Evolutionary conservation across 139 green algal genomes (phyloP).

Genomic region (Raphidocelis subcapitata): DNA sequence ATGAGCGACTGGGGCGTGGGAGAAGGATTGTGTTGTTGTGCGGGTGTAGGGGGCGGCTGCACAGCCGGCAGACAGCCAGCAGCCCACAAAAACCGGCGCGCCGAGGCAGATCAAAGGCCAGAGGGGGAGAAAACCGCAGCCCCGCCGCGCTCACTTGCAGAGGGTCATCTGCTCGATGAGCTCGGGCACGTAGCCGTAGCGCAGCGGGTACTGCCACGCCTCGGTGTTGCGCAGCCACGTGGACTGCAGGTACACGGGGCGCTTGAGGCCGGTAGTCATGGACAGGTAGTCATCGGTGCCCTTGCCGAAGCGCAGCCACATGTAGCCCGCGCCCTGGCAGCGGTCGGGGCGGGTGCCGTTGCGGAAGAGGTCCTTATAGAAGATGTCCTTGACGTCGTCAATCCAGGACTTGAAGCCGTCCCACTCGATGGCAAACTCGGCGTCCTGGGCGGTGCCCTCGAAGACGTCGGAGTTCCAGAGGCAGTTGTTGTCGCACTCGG

Average conservation of each 20-base stretch:
- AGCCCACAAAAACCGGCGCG: too few species aligned
- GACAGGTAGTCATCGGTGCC: constrained; percentile 1
- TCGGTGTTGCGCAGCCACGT: constrained; percentile 20
- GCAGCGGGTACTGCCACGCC: constrained; percentile 1
- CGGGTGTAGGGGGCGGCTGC: too few species aligned
- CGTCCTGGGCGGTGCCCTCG: constrained; percentile 18
- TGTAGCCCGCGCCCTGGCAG: constrained; percentile 15
- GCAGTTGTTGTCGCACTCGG: constrained; percentile 3
- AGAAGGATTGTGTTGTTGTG: too few species aligned
- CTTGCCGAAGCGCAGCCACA: constrained; percentile 17
- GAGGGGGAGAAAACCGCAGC: background rate
- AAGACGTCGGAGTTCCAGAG: background rate
- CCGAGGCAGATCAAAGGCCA: too few species aligned
- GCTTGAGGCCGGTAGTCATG: constrained; percentile 19
- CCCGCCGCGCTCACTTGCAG: constrained; percentile 16
- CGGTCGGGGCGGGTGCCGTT: constrained; percentile 1
- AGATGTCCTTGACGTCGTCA: constrained; percentile 18
- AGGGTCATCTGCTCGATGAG: constrained; percentile 28
- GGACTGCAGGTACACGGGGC: constrained; percentile 27
- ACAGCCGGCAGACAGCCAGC: too few species aligned
- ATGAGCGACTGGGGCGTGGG: too few species aligned
- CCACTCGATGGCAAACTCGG: constrained; percentile 20
- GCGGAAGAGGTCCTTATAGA: constrained; percentile 6
- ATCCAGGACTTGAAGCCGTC: constrained; percentile 9
- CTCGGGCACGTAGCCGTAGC: constrained; percentile 13